Base-by-base conservation (phyloP, 2,329 filamentous ascomycete species). In the Trichoderma guizhouense region DNA sequence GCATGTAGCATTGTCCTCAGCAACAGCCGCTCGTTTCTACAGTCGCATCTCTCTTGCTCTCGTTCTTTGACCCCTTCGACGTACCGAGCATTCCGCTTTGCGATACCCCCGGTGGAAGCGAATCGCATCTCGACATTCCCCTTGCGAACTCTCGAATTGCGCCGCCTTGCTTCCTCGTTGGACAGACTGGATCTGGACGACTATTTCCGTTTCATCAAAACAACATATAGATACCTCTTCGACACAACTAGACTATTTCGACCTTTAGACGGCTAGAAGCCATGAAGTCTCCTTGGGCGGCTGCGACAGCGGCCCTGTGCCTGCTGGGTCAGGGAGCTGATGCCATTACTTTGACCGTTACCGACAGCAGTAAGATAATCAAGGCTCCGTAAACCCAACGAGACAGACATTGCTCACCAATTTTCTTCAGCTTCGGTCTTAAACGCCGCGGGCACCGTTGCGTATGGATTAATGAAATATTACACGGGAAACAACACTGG, bases 401-500 rank as follows among this genome's bases (percentile, higher is more conserved):
- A 64, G 7, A 18, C 47, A 57, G 39, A 43, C 28, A 39, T 55
- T 14, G 21, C 68, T 63, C 28, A 64, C 61, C 34, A 26, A 58
- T 26, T 3, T 47, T 51, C n/a, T n/a, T 8, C 47, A 88, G 86
- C 81, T 62, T 88, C 87, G 0, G 77, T 89, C 69, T 87, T 86
- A 72, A 77, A 81, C 9, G 84, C 84, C 1, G 85, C 86, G 3
- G 79, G 79, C 64, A 85, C 83, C 21, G 82, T 86, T 70, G 86
- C 85, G 32, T 85, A 79, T 69, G 84, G 83, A 26, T 73, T 87
- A 66, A 80, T 86, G 76, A 84, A 82, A 55, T 88, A 81, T 76
- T 88, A 88, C 75, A 85, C 84, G 0, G 88, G 88, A 71, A 89
- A 89, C 79, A 86, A 87, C 75, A 88, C 88, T 0, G 88, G 88